These are phyloP conservation scores for Solanum tarijense DNA, from an alignment of 257 asterid species.

Conservation along the genomic window DNA sequence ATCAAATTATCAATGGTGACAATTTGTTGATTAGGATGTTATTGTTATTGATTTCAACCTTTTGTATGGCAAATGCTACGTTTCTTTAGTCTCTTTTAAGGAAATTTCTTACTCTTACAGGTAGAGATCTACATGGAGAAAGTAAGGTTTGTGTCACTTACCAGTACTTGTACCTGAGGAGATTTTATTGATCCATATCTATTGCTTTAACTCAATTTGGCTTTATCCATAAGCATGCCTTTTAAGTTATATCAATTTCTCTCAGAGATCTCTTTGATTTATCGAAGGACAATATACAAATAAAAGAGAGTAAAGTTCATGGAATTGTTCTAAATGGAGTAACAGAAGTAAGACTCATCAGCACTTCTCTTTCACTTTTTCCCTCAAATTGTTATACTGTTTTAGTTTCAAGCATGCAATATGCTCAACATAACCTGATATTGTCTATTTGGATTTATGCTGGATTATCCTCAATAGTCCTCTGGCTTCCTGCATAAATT, in stretches of 20 bases:
- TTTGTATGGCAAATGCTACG: neutral
- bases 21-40: neutral
- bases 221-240: neutral
- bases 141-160: conserved; percentile 47
- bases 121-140: conserved; percentile 86
- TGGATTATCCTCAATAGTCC: neutral
- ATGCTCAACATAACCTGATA: neutral
- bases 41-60: neutral
- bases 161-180: neutral
- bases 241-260: neutral
- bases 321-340: conserved; percentile 63
- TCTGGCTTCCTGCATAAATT: neutral
- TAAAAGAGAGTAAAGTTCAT: conserved; percentile 61
- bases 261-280: conserved; percentile 80
- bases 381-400: neutral
- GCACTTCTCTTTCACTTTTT: neutral
- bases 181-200: neutral
- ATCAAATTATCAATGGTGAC: conserved; percentile 73
- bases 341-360: conserved; percentile 38
- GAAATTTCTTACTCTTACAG: conserved; percentile 25
- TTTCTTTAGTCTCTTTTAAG: neutral
- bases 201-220: conserved; percentile 1
- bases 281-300: conserved; percentile 65
- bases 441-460: neutral
- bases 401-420: neutral